These are phyloP conservation scores for Leucocoprinus sp. DNA, from an alignment of 768 basidiomycete species.

Conservation along the genomic window DNA sequence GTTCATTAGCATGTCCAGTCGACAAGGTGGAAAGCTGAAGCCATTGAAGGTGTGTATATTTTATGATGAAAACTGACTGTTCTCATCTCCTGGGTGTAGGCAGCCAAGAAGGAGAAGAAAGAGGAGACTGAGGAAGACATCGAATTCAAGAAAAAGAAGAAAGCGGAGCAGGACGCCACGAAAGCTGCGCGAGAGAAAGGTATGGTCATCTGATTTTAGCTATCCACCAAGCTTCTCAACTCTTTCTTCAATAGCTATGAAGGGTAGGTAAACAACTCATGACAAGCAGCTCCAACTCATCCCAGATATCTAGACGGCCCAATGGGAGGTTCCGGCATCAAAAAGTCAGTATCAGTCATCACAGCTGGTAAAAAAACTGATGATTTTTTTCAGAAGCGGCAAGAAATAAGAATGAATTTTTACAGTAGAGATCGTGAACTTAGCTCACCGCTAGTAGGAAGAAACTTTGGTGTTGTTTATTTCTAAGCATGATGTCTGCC, in stretches of 20 bases:
- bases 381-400: conserved; percentile 42
- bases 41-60: conserved; percentile 60
- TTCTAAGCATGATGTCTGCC: conserved; percentile 15
- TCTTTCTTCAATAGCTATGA: conserved; percentile 34
- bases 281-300: conserved; percentile 9
- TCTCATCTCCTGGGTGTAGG: conserved; percentile 31
- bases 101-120: conserved; percentile 75
- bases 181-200: conserved; percentile 73
- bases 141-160: conserved; percentile 72
- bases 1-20: conserved; percentile 40
- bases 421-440: conserved; percentile 1
- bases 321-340: conserved; percentile 67
- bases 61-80: neutral
- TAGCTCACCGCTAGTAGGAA: conserved; percentile 13
- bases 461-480: conserved; percentile 34
- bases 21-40: conserved; percentile 83
- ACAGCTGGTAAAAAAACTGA: neutral
- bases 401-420: conserved; percentile 45
- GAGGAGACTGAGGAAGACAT: conserved; percentile 63
- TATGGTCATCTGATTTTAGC: conserved; percentile 18
- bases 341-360: conserved; percentile 58
- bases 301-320: conserved; percentile 45
- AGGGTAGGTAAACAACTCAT: conserved; percentile 32
- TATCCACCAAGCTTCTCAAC: conserved; percentile 2
- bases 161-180: conserved; percentile 62